Evolutionary conservation across 352 stramenopile genomes (phyloP).

Genomic region (Hyaloperonospora brassicae): DNA sequence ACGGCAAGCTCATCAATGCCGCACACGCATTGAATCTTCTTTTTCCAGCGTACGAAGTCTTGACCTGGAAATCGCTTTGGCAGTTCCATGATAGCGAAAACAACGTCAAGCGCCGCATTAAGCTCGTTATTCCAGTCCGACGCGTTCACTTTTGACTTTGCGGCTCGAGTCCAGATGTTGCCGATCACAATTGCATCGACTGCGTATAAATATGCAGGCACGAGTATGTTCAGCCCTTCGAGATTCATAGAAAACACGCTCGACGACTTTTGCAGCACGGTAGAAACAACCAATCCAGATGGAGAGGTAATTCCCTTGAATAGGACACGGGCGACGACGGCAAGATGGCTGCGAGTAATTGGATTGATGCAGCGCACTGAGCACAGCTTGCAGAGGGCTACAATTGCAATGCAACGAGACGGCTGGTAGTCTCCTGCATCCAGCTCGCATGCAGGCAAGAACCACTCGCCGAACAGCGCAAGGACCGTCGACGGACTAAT

Average conservation of each 20-base stretch:
- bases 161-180: conserved; percentile 66
- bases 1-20: conserved; percentile 22
- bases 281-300: conserved; percentile 69
- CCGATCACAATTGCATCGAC: conserved; percentile 79
- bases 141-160: conserved; percentile 57
- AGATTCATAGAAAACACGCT: conserved; percentile 73
- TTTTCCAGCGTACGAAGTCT: conserved; percentile 74
- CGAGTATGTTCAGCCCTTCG: conserved; percentile 66
- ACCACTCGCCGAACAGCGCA: conserved; percentile 82
- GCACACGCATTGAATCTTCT: conserved; percentile 53
- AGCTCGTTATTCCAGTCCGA: conserved; percentile 81
- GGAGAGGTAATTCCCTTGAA: conserved; percentile 73
- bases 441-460: conserved; percentile 75
- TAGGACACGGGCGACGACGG: conserved; percentile 51
- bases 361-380: conserved; percentile 55
- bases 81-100: conserved; percentile 65
- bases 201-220: conserved; percentile 72
- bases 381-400: conserved; percentile 74
- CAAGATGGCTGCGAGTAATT: conserved; percentile 57
- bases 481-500: conserved; percentile 79
- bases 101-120: conserved; percentile 61
- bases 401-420: conserved; percentile 65
- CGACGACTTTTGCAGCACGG: conserved; percentile 66
- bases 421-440: conserved; percentile 63
- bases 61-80: conserved; percentile 66